Evolutionary conservation across 2,329 filamentous ascomycete species (phyloP).

Genomic region (Colletotrichum agaves): DNA sequence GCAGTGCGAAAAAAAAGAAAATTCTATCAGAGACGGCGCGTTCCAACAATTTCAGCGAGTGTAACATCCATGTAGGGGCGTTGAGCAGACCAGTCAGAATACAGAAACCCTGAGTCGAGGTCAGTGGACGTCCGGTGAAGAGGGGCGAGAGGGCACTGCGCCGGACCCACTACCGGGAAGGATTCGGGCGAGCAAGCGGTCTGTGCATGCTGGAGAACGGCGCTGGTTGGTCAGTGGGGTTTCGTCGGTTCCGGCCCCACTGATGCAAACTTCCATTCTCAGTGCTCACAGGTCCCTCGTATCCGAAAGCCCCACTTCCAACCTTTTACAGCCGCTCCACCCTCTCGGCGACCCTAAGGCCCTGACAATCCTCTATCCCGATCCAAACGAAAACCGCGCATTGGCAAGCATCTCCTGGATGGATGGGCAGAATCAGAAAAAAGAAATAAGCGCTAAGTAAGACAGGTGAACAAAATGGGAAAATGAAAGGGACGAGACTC

Average conservation of each 20-base stretch:
- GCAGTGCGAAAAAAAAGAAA: not conserved
- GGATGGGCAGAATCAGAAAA: not conserved
- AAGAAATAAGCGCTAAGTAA: not conserved
- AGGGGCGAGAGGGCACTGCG: not conserved
- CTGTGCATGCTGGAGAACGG: not conserved
- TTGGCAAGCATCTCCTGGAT: not conserved
- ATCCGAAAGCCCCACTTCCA: conserved; percentile 15
- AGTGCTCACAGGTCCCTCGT: conserved; percentile 21
- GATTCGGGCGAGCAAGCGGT: conserved; percentile 1
- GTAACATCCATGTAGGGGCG: conserved; percentile 23
- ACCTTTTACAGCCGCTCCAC: conserved; percentile 7
- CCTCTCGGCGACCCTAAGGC: not conserved
- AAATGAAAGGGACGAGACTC: conserved; percentile 36
- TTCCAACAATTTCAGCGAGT: conserved; percentile 34
- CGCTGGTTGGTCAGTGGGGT: conserved; percentile 31
- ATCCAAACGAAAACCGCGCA: not conserved
- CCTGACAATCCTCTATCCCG: not conserved
- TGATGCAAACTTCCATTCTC: conserved; percentile 20
- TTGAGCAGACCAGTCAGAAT: not conserved
- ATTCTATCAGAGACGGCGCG: conserved; percentile 12
- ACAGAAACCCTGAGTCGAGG: not conserved
- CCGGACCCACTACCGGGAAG: conserved; percentile 26
- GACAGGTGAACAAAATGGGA: accelerated
- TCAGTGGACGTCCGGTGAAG: conserved; percentile 28
- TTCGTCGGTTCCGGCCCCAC: conserved; percentile 29